A percentile compares a stretch with the other conserved stretches of the same genome.
Conservation (phyloP, 352 stramenopile genomes). For the Phytopythium cucurbitacearum region DNA sequence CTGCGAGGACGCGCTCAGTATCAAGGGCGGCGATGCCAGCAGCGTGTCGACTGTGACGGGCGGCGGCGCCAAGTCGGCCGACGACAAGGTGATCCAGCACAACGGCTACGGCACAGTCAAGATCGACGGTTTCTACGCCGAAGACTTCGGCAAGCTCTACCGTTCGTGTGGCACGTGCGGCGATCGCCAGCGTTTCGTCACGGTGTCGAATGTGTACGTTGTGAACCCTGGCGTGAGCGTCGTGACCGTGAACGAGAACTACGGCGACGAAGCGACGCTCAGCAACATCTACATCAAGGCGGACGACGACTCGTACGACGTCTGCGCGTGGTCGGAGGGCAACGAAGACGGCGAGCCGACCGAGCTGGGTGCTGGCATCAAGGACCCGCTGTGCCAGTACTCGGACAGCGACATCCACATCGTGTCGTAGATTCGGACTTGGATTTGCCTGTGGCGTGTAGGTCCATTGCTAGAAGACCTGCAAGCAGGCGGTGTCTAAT, state of each 20-base stretch:
- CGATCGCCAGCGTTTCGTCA: constrained; percentile 29
- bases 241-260: constrained; percentile 42
- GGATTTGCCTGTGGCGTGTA: not conserved
- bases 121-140: constrained; percentile 39
- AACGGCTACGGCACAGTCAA: constrained; percentile 34
- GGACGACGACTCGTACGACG: constrained; percentile 12
- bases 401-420: constrained; percentile 27
- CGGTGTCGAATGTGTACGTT: constrained; percentile 35
- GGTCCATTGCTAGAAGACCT: no score
- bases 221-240: constrained; percentile 32
- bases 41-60: constrained; percentile 29
- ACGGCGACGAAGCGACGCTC: constrained; percentile 26
- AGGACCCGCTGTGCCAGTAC: constrained; percentile 23
- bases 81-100: constrained; percentile 53
- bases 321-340: constrained; percentile 28
- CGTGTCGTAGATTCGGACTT: not conserved
- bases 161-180: constrained; percentile 37
- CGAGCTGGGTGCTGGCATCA: constrained; percentile 25
- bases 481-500: no score
- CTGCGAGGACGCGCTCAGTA: constrained; percentile 31
- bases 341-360: constrained; percentile 21
- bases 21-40: constrained; percentile 22
- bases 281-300: constrained; percentile 36
- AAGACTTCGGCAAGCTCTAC: constrained; percentile 42
- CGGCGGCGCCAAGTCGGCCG: constrained; percentile 30